Percentiles rank a stretch among this genome's conserved stretches.
Evolutionary conservation across 371 early-diverging fungal species (phyloP).

Genomic region (Mortierella sp.): DNA sequence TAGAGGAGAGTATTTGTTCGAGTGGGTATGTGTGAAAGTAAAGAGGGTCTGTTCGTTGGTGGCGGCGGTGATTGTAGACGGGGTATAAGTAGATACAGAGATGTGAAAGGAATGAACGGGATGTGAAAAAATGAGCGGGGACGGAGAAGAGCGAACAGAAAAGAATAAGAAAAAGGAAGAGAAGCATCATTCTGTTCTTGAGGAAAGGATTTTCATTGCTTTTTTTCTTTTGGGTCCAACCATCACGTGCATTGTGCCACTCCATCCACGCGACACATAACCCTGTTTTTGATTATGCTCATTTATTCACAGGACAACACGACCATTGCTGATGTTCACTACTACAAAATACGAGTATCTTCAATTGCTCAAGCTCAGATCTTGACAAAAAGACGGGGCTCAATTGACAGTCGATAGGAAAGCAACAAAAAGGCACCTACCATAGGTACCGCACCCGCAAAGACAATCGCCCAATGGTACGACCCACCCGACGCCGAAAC

Average conservation of each 20-base stretch:
- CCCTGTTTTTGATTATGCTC: background rate
- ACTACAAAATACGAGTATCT: too few relatives aligned
- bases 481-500: constrained; percentile 31
- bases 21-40: background rate
- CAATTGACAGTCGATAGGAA: constrained; percentile 4
- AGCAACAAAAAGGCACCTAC: constrained; percentile 1
- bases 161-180: background rate
- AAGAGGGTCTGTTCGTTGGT: background rate
- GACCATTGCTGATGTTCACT: too few relatives aligned
- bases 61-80: background rate
- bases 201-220: background rate
- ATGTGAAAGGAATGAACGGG: background rate
- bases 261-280: background rate
- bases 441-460: constrained; percentile 20
- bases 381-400: constrained; percentile 18
- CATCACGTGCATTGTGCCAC: background rate
- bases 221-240: background rate
- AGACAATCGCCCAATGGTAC: constrained; percentile 41
- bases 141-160: constrained; percentile 74
- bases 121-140: constrained; percentile 58
- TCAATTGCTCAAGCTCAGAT: background rate
- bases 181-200: background rate
- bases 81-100: background rate
- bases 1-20: background rate
- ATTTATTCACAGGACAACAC: background rate